Evolutionary conservation across 139 green algal genomes (phyloP).

Genomic region (Coelastrella sp.): DNA sequence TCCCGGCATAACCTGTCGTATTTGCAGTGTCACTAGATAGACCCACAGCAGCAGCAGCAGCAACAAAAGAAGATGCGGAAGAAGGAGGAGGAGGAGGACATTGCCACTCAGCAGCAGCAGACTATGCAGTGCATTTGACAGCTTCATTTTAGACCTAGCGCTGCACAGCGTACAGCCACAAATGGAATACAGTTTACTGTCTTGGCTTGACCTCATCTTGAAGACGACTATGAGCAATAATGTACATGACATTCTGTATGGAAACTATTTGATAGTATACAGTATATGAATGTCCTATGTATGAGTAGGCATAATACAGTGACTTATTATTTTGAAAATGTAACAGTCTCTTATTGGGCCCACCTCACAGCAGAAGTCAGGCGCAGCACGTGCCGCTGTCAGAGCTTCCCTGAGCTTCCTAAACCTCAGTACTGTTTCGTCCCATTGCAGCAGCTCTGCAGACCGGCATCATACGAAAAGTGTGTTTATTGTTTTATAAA

Average conservation of each 20-base stretch:
- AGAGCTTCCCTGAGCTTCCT: slow-evolving; percentile 21
- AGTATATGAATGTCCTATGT: neutral
- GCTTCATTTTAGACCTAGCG: neutral
- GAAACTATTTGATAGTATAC: neutral
- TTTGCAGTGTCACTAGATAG: neutral
- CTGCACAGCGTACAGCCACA: neutral
- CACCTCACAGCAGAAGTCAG: neutral
- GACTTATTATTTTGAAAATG: no score
- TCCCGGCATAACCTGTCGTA: neutral
- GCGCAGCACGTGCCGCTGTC: slow-evolving; percentile 4
- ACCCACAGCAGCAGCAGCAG: no score
- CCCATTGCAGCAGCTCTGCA: neutral
- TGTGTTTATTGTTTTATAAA: neutral
- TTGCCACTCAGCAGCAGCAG: neutral
- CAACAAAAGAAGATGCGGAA: no score
- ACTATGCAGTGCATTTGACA: neutral
- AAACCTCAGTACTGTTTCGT: slow-evolving; percentile 10
- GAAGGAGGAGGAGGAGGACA: no score
- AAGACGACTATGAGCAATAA: neutral
- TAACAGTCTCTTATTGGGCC: no score
- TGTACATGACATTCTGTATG: neutral
- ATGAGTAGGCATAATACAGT: neutral
- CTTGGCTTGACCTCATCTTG: neutral
- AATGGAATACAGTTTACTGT: neutral
- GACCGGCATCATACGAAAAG: neutral